Percentiles rank a stretch among this genome's conserved stretches.
These are phyloP conservation scores for Albatrellus ellisii DNA, from an alignment of 768 basidiomycete genomes.

Conservation along the genomic window DNA sequence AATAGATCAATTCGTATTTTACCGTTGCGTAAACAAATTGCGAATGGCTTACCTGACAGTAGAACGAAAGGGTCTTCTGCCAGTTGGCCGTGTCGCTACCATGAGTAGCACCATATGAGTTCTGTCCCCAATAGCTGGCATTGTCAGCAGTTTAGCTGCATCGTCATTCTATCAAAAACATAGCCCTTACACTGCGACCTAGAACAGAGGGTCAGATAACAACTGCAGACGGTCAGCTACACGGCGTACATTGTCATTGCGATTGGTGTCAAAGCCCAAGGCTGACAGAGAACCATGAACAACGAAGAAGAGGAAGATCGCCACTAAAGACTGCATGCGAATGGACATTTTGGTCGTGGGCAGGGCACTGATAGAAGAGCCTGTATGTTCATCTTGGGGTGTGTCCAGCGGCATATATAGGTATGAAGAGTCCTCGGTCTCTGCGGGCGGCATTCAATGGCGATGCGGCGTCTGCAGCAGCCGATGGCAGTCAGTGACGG, in stretches of 20 bases:
- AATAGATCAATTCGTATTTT: neutral
- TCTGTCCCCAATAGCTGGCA: slow-evolving; percentile 42
- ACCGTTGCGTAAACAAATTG: neutral
- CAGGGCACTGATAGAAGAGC: no score
- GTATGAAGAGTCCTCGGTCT: no score
- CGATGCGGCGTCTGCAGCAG: no score
- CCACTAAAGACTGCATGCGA: no score
- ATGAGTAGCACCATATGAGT: slow-evolving; percentile 43
- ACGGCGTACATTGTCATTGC: slow-evolving; percentile 26
- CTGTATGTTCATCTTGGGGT: no score
- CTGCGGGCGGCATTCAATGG: no score
- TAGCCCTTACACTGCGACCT: slow-evolving; percentile 19
- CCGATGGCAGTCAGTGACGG: no score
- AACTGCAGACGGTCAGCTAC: neutral
- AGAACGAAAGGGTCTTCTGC: slow-evolving; percentile 36
- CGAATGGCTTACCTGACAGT: slow-evolving; percentile 31
- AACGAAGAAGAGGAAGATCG: no score
- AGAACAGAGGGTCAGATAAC: slow-evolving; percentile 2
- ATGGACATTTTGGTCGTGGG: no score
- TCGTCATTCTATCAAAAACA: neutral
- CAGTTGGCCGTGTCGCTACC: slow-evolving; percentile 26
- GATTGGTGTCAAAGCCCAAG: slow-evolving; percentile 22
- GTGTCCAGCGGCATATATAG: no score
- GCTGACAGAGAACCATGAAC: no score
- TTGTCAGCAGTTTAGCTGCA: neutral